Base-by-base conservation (phyloP, 2,329 filamentous ascomycete genomes). In the Neofusicoccum ribis region DNA sequence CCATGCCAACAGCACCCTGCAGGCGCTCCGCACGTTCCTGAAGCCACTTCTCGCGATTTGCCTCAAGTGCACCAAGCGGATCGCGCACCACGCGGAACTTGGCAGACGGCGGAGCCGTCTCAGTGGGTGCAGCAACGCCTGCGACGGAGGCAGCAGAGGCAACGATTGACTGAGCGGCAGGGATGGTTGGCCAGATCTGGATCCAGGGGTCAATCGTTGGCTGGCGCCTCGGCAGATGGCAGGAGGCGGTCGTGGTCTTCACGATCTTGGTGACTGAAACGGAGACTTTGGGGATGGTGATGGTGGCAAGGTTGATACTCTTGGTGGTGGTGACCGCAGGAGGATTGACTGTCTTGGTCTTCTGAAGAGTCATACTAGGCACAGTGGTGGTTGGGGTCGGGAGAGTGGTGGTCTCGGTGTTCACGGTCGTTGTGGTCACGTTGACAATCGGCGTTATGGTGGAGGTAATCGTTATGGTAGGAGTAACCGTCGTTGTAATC, bases 201-300 rank as follows among this genome's bases (percentile, higher is more conserved):
- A 70, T 69, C 1, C 50, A 69, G 3, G 71, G 72, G 68, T 78
- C 76, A 27, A 50, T 67, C 5, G 49, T 65, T 0, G 66, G 4
- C 39, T 70, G 69, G 12, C 67, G 67, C 0, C 43, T 63, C 2
- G 76, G 76, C 14, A 69, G 58, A 9, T 68, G 70, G 71, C 76
- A 78, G 20, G 65, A 71, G 6, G 75, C 72, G 2, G 77, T 77
- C n/a, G 68, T 67, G 34, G 74, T 75, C 36, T 66, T 71, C 27
- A 72, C 75, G 31, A 58, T 39, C 67, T 63, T 67, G 41, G 39
- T 23, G 15, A 74, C 65, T 3, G 63, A 37, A n/a, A 70, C 43
- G 11, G 63, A 69, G 47, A 69, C 69, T 31, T 64, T 64, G 31
- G 70, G 70, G 8, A 68, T 37, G 11, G 69, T 72, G 27, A 78